Evolutionary conservation across 108 stramenopile genomes (phyloP).

Genomic region (Nannochloropsis salina): DNA sequence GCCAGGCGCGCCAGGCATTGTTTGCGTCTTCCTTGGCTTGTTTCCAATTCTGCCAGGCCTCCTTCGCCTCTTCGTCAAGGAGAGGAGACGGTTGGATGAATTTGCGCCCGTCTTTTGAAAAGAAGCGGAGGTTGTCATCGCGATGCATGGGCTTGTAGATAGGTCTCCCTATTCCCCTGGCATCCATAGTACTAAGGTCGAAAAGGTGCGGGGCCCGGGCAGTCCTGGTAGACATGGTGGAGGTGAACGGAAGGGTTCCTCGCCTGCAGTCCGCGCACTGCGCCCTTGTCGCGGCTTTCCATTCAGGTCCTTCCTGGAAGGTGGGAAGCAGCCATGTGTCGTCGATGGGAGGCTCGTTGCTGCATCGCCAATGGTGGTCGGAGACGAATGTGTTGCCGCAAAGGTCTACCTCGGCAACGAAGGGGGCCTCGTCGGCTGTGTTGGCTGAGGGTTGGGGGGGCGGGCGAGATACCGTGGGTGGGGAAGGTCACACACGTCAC

Average conservation of each 20-base stretch:
- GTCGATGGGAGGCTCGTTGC: not conserved
- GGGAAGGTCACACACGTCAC: too few relatives aligned
- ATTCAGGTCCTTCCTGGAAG: not conserved
- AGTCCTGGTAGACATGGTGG: too few relatives aligned
- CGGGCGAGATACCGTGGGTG: too few relatives aligned
- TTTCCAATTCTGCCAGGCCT: not conserved
- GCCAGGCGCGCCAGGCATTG: not conserved
- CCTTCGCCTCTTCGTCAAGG: not conserved
- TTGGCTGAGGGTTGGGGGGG: not conserved
- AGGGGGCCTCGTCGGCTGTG: conserved; percentile 16
- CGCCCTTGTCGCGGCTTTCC: conserved; percentile 11
- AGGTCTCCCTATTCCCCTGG: not conserved
- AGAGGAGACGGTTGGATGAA: not conserved
- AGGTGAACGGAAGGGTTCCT: not conserved
- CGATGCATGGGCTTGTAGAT: not conserved
- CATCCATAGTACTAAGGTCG: not conserved
- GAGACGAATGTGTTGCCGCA: not conserved
- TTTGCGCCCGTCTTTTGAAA: not conserved
- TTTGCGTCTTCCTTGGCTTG: not conserved
- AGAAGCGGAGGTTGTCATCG: not conserved
- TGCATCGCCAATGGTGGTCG: not conserved
- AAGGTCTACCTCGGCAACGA: not conserved
- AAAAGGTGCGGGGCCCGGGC: not conserved
- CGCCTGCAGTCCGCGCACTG: not conserved
- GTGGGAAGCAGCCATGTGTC: conserved; percentile 10